Evolutionary conservation across 768 basidiomycete genomes (phyloP).

Genomic region (Trametes villosa): DNA sequence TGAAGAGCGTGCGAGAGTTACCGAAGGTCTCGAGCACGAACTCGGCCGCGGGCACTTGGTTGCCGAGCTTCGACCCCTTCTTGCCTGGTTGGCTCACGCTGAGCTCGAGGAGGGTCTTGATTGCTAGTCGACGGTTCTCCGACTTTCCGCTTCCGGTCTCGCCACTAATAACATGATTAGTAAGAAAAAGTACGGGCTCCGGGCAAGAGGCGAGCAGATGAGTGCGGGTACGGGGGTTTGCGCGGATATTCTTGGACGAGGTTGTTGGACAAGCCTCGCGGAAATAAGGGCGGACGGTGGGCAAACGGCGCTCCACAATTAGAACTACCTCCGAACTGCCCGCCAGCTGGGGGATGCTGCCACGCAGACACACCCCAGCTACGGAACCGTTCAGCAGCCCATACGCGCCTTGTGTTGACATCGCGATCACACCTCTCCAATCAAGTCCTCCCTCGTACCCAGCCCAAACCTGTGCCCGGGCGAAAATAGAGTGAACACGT

Average conservation of each 20-base stretch:
- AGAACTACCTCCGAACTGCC: not conserved
- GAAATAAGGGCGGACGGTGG: not conserved
- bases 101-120: constrained; percentile 91
- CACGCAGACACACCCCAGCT: not conserved
- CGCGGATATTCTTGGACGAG: not conserved
- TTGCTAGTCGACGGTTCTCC: constrained; percentile 86
- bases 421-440: not conserved
- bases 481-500: constrained; percentile 34
- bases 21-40: constrained; percentile 97
- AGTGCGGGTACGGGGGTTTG: not conserved
- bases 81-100: constrained; percentile 88
- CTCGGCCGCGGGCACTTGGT: constrained; percentile 89
- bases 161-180: constrained; percentile 55
- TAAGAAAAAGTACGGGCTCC: not conserved
- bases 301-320: not conserved
- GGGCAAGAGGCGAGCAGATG: not conserved
- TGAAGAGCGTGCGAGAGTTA: constrained; percentile 88
- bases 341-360: not conserved
- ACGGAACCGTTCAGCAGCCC: not conserved
- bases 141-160: constrained; percentile 95
- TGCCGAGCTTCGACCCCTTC: constrained; percentile 88
- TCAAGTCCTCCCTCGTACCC: not conserved
- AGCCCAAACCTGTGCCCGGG: not conserved
- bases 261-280: not conserved
- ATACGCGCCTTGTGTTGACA: not conserved